Evolutionary conservation across 495 filamentous ascomycete species (phyloP).

Genomic region (Bryoglossum gracile): DNA sequence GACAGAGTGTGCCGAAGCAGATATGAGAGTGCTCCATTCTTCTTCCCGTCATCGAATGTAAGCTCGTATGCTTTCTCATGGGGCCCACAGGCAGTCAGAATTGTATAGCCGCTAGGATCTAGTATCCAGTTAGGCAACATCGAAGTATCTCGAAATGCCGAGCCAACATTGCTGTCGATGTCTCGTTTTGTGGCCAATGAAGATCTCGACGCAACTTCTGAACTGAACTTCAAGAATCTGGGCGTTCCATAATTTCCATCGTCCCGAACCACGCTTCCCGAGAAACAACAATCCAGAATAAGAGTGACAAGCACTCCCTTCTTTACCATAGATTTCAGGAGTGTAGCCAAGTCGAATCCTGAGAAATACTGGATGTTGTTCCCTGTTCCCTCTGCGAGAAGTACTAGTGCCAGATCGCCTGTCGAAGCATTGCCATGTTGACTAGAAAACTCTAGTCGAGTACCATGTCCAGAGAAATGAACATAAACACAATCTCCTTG

Average conservation of each 20-base stretch:
- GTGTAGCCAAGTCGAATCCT: constrained; percentile 12
- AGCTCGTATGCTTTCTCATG: too few relatives aligned
- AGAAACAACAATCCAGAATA: constrained; percentile 28
- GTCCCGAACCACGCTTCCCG: constrained; percentile 18
- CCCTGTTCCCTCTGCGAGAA: constrained; percentile 12
- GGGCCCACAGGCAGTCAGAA: constrained; percentile 16
- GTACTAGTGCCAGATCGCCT: constrained; percentile 22
- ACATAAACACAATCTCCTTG: constrained; percentile 29
- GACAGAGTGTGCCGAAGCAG: constrained; percentile 10
- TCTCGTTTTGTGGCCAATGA: too few relatives aligned
- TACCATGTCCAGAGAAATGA: constrained; percentile 30
- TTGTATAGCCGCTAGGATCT: constrained; percentile 18
- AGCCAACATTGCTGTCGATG: too few relatives aligned
- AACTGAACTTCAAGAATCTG: too few relatives aligned
- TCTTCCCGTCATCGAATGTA: constrained; percentile 10
- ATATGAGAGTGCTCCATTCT: constrained; percentile 18
- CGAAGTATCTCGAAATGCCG: too few relatives aligned
- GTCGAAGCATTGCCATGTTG: constrained; percentile 11
- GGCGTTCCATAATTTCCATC: too few relatives aligned
- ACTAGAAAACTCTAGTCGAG: neutral
- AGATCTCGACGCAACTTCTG: too few relatives aligned
- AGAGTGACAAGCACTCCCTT: constrained; percentile 22
- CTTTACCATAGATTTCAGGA: constrained; percentile 22
- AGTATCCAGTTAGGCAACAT: constrained; percentile 20
- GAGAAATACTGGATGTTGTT: constrained; percentile 7